Evolutionary conservation across 2,329 filamentous ascomycete species (phyloP), one percentile per base, ranked within the genome.

Genomic region (Helotiales sp.): DNA sequence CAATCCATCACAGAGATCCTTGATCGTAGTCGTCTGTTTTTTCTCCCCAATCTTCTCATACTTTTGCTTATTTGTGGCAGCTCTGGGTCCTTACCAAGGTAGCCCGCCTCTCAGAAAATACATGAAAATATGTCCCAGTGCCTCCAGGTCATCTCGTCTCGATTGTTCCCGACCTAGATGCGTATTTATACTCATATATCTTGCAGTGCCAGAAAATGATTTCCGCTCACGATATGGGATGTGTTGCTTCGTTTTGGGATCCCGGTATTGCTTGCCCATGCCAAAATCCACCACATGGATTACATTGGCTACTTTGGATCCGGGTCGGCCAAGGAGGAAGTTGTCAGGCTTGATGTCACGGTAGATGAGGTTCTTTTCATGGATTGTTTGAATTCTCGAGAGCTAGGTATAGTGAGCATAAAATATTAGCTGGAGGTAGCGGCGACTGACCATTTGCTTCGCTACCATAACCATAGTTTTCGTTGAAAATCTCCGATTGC

Each of bases 41-140:
- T 99, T 98, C 85, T 99, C 95, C 54, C 96, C 96, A 81, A 99
- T 99, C 87, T 98, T 98, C 83, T 99, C 96, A 79, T 99, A 99
- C 83, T 99, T 99, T 79, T 99, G 96, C 88, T 99, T 91, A 80
- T 91, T 91, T 54, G 89, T 91, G 32, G 88, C 89, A 78, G 89
- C 89, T 82, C 91, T 91, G 70, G 91, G 82, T 10, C 89, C 89
- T 77, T 92, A 89, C 89, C 89, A 92, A 37, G 89, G 89, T 64
- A 91, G 82, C 7, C 87, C 88, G 54, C 89, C 89, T n/a, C 89
- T 84, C 52, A 91, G 79, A 79, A 92, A 91, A 79, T 92, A 92
- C 84, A 92, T 88, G 79, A 91, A 91, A 47, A 92, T 89, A 76
- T 92, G 89, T 22, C 89, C 89, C 13, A 92, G 82, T 15, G 96